These are phyloP conservation scores for Syncephalastrum monosporum DNA, from an alignment of 371 early-diverging fungal species.

Conservation along the genomic window DNA sequence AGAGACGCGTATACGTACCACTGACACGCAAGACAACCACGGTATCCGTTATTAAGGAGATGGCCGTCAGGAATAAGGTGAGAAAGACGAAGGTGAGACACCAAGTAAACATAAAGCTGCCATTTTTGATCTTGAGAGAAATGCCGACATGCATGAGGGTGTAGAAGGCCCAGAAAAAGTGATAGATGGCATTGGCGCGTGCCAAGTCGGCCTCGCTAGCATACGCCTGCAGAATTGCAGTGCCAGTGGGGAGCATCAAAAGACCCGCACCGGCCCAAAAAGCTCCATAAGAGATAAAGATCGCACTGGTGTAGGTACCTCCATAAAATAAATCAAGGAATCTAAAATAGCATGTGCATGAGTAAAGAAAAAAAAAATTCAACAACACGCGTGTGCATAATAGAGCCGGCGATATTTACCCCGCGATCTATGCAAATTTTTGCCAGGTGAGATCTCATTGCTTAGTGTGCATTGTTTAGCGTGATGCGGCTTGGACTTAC, in stretches of 20 bases:
- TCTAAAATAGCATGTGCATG: not conserved
- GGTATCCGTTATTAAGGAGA: conserved; percentile 26
- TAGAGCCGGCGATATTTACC: conserved; percentile 7
- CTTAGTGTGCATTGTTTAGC: no score
- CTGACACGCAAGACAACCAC: conserved; percentile 21
- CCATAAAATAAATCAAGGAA: conserved; percentile 10
- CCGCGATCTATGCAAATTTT: conserved; percentile 11
- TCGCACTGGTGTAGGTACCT: conserved; percentile 18
- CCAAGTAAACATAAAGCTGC: conserved; percentile 26
- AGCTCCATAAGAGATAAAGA: conserved; percentile 37
- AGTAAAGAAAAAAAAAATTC: no score
- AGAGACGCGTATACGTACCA: no score
- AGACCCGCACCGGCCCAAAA: conserved; percentile 16
- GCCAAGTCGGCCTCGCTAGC: conserved; percentile 22
- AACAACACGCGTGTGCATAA: no score
- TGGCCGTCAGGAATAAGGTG: conserved; percentile 38
- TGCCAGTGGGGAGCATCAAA: conserved; percentile 27
- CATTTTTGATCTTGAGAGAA: conserved; percentile 32
- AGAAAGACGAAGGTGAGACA: conserved; percentile 31
- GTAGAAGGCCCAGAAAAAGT: conserved; percentile 34
- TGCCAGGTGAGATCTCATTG: not conserved
- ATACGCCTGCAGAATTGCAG: conserved; percentile 20
- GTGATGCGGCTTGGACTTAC: conserved; percentile 11
- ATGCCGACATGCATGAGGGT: conserved; percentile 34
- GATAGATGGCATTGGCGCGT: conserved; percentile 27